Evolutionary conservation across 2,329 filamentous ascomycete genomes (phyloP).

Genomic region (Alternaria triticimaculans): DNA sequence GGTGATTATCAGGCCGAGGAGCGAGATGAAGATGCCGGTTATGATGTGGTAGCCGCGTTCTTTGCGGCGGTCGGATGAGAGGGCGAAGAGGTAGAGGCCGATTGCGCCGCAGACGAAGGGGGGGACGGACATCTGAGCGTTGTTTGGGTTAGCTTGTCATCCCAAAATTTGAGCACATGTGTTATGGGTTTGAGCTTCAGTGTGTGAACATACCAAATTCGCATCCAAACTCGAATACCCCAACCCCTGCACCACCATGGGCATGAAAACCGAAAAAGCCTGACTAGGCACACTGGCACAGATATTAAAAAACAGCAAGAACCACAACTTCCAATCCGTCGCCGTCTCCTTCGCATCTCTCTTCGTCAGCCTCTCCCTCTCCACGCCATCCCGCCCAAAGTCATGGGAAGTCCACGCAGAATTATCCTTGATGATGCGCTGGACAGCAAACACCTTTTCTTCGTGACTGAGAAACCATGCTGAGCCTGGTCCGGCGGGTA

Average conservation of each 20-base stretch:
- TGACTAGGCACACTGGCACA: conserved; percentile 51
- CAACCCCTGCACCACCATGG: conserved; percentile 54
- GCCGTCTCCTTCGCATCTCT: conserved; percentile 25
- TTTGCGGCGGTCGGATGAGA: conserved; percentile 51
- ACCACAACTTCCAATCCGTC: conserved; percentile 33
- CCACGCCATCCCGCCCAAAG: neutral
- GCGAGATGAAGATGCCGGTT: conserved; percentile 52
- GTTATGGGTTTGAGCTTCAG: no score
- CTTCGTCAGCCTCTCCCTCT: conserved; percentile 17
- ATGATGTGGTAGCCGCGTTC: conserved; percentile 51
- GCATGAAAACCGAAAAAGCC: conserved; percentile 52
- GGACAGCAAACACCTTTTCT: conserved; percentile 20
- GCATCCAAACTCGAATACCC: conserved; percentile 24
- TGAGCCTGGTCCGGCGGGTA: conserved; percentile 34
- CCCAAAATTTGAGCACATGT: no score
- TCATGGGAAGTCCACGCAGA: conserved; percentile 1
- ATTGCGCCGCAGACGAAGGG: conserved; percentile 57
- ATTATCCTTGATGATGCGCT: conserved; percentile 27
- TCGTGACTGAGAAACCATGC: conserved; percentile 49
- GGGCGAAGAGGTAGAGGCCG: conserved; percentile 54
- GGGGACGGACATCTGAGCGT: conserved; percentile 51
- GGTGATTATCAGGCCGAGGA: conserved; percentile 34
- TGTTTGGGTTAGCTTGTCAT: neutral
- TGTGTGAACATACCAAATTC: conserved; percentile 18
- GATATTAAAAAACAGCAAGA: conserved; percentile 47